Base-by-base conservation (phyloP, 768 basidiomycete genomes). In the Leucocoprinus leucothites region DNA sequence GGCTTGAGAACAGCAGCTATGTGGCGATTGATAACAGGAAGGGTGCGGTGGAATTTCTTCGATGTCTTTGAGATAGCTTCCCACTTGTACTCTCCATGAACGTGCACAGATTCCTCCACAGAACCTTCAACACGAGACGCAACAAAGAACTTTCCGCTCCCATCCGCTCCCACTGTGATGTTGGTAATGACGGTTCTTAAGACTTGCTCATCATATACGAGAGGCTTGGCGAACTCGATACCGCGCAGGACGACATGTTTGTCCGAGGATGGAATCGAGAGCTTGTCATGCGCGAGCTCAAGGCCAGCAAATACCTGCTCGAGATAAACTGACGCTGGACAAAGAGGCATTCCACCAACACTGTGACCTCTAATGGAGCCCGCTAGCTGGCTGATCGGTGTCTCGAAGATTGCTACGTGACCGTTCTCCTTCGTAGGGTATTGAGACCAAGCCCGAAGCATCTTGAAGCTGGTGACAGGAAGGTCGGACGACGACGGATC, bases 311-410 rank as follows among this genome's bases (percentile, higher is more conserved):
- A 66, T 0, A 72, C 79, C 40, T 82, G 76, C 58, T 87, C 85
- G 11, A 83, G 63, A 58, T 86, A 86, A 1, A 87, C 76, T 0
- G 85, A 86, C 1, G 83, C 86, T 9, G 87, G 86, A 59, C 86
- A 87, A 3, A 87, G 71, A 0, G 82, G 72, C 31, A 74, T 53
- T 3, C 75, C 80, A 5, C 73, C 79, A 6, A 88, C 85, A n/a
- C 63, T 71, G 55, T 89, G 87, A 0, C 85, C 84, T 19, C 65
- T 57, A 6, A 89, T 82, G 54, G 72, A 75, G 13, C 61, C 56
- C 13, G 71, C 72, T 6, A 88, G 53, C 41, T 66, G 61, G 3
- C 57, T 51, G 18, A 84, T 74, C 0, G 84, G 78, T 0, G 80
- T 82, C 64, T 84, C 77, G 61, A 84, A 85, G 38, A 76, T 70